Evolutionary conservation across 257 asterid genomes (phyloP), one percentile per base, ranked within the genome.

Genomic region (Nicotiana benthamiana): DNA sequence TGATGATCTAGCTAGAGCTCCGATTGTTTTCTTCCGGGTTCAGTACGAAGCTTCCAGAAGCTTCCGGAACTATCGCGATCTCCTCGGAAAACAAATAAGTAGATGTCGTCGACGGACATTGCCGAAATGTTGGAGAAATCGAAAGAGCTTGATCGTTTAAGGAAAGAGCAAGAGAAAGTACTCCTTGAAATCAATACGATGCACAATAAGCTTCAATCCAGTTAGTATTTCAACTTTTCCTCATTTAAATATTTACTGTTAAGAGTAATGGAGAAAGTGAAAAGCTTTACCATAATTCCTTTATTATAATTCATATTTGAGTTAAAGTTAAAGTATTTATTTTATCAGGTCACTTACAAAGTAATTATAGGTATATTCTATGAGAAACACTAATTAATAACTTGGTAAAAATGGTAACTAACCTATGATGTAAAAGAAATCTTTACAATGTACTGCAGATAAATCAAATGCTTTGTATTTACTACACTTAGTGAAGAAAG

Each of bases 101-200:
- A 81, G 87, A 91, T 91, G 97, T 74, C 97, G 90, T 86, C 97
- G 27, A 91, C 92, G 80, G 98, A 92, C 83, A 80, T 90, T 77
- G 86, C 88, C 70, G 96, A 93, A 62, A 90, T 96, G 72, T 9
- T 94, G 83, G 99, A 94, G 16, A 91, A 84, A 87, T 82, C 98
- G 32, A 91, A 89, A 89, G 95, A 90, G 87, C 98, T 96, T 87
- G 99, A 96, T 88, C 97, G 97, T 62, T 59, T 96, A 79, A 89
- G 99, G 91, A 92, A 94, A 80, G 93, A 87, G 78, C 97, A 89
- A 83, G 97, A 94, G 66, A 91, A 87, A 5, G 90, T 96, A 70
- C 91, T 96, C 64, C 83, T 81, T 53, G 99, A 96, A 62, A 94
- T 96, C 90, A 91, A 94, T 84, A 96, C 90, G 93, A 80, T 96